Evolutionary conservation across 108 stramenopile genomes (phyloP).

Genomic region (Skeletonema marinoi): DNA sequence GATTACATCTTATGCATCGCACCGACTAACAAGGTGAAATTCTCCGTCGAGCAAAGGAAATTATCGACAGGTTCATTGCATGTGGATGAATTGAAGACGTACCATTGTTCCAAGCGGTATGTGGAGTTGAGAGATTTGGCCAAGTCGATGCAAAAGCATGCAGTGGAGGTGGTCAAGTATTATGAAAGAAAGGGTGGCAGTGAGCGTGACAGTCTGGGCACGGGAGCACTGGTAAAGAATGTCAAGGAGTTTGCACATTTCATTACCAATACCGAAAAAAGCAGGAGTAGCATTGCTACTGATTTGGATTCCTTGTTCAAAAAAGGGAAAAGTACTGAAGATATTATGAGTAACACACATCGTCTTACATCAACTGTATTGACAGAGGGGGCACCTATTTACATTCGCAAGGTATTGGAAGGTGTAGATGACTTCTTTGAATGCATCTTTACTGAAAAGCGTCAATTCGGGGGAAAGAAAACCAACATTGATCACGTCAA

Average conservation of each 20-base stretch:
- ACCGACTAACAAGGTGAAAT: background rate
- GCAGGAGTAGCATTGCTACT: slow-evolving; percentile 6
- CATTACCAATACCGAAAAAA: slow-evolving; percentile 30
- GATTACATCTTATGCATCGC: slow-evolving; percentile 23
- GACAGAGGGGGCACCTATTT: slow-evolving; percentile 11
- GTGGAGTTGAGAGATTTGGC: slow-evolving; percentile 24
- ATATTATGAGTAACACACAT: too few relatives aligned
- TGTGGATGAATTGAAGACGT: slow-evolving; percentile 7
- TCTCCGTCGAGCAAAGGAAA: background rate
- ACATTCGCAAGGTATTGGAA: slow-evolving; percentile 8
- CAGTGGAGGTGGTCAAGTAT: slow-evolving; percentile 17
- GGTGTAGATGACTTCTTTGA: slow-evolving; percentile 44
- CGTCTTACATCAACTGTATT: background rate
- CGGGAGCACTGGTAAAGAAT: background rate
- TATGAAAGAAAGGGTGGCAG: background rate
- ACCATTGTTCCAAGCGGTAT: slow-evolving; percentile 28
- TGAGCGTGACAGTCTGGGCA: background rate
- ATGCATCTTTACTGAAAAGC: slow-evolving; percentile 27
- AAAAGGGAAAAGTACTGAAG: background rate
- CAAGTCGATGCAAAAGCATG: slow-evolving; percentile 4
- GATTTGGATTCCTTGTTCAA: slow-evolving; percentile 25
- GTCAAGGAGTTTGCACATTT: slow-evolving; percentile 20
- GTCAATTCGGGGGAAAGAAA: slow-evolving; percentile 32
- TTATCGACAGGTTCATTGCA: background rate
- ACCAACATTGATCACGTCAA: slow-evolving; percentile 27